Evolutionary conservation across 2,329 filamentous ascomycete genomes (phyloP), one percentile per base, ranked within the genome.

Genomic region (Chrysoporthe austroafricana): DNA sequence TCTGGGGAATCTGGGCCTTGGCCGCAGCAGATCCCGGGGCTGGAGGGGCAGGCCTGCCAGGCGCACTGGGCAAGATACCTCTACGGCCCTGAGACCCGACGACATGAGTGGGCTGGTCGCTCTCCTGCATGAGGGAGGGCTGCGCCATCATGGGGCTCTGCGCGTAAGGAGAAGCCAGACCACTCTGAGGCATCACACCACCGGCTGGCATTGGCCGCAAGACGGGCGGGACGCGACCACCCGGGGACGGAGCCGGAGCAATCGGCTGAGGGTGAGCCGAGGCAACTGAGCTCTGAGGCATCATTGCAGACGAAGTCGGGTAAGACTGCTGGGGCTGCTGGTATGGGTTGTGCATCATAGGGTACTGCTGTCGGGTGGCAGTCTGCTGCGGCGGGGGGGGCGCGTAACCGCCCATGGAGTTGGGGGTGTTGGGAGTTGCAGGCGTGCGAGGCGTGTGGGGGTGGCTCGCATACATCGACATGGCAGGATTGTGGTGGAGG

Each of bases 61-160:
- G 93, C 70, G 94, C 94, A 74, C 94, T 97, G 18, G 95, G 95
- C 70, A 98, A 82, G 50, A 97, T 96, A 61, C 95, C 95, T 72
- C 95, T 88, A 71, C 95, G 90, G 68, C 95, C 95, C 81, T 98
- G 95, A 36, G 94, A 97, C 64, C 95, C 95, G 65, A 98, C 95
- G 61, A 97, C 95, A 76, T 97, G 95, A 43, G 93, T 96, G 18
- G 92, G 92, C 74, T 90, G 88, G 14, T 90, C 88, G 44, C 79
- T 80, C 60, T 87, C 87, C 68, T 82, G 83, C 64, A 66, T 66
- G 69, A 86, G 78, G 73, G 82, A 81, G 73, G 82, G 84, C 76
- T 83, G 86, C 66, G 83, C 81, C 84, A 89, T 87, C 72, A 87
- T 78, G 7, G 78, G 81, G 69, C 81, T 81, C 70, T 86, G 85